Percentiles rank a stretch among this genome's conserved stretches.
These are phyloP conservation scores for Pleoardoris graminearum DNA, from an alignment of 2,329 filamentous ascomycete genomes.

Conservation along the genomic window DNA sequence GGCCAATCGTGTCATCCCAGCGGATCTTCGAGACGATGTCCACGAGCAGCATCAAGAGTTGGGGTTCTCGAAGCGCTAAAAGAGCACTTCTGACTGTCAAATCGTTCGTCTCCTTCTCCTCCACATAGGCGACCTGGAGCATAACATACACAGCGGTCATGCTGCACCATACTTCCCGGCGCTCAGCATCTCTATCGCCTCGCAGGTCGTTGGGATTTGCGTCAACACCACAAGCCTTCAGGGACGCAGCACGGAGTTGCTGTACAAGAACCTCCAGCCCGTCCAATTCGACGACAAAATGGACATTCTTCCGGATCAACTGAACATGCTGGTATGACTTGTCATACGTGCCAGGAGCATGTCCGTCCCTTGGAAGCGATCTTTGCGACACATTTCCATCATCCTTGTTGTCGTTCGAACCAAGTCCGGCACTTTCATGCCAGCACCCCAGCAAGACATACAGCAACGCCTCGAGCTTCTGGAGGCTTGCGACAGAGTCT, in stretches of 20 bases:
- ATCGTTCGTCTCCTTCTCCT: conserved; percentile 48
- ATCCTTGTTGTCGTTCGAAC: conserved; percentile 8
- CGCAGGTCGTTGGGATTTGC: conserved; percentile 27
- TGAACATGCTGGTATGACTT: conserved; percentile 49
- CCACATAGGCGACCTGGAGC: conserved; percentile 49
- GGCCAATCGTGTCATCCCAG: conserved; percentile 63
- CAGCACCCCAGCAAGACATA: conserved; percentile 55
- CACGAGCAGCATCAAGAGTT: conserved; percentile 72
- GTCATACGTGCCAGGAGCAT: conserved; percentile 22
- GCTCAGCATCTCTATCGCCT: conserved; percentile 44
- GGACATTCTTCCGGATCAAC: conserved; percentile 51
- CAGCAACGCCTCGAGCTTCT: conserved; percentile 49
- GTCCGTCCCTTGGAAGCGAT: conserved; percentile 3
- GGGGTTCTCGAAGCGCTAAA: conserved; percentile 54
- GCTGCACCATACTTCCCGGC: conserved; percentile 54
- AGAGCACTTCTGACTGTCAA: conserved; percentile 53
- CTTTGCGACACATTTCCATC: conserved; percentile 20
- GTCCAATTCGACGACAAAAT: conserved; percentile 46
- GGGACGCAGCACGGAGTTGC: conserved; percentile 40
- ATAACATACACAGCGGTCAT: conserved; percentile 55
- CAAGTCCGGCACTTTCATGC: conserved; percentile 55
- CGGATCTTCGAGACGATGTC: conserved; percentile 58
- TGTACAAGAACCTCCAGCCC: conserved; percentile 49
- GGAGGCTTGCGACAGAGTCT: conserved; percentile 37
- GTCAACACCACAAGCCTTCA: conserved; percentile 37